Base-by-base conservation (phyloP, 1,284 basidiomycete genomes). In the Trichosporon sp. region DNA sequence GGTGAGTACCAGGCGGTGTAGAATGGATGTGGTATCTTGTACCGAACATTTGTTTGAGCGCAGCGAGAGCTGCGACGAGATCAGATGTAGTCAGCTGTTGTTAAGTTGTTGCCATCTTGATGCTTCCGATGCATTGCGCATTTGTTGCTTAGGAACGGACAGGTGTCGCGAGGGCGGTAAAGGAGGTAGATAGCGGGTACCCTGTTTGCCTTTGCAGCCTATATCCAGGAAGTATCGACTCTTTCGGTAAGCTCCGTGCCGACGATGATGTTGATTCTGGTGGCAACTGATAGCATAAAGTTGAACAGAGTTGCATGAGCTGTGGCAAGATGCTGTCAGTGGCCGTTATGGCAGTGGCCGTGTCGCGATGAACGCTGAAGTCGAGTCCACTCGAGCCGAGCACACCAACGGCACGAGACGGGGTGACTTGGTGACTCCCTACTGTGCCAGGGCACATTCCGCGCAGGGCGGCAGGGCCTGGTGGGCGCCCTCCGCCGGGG, bases 1-100 rank as follows among this genome's bases (percentile, higher is more conserved):
- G 78, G 81, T 81, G 80, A 80, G 73, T 74, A 19, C 38, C 19
- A 31, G 26, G 26, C 26, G 26, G 26, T 26, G 31, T 38, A 3
- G 5, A 26, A 14, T 26, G 31, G 32, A n/a, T 2, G 12, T 11
- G 61, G 6, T 14, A 1, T 21, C 26, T 37, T 26, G 21, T 40
- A 31, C 21, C 21, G 21, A 19, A 19, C 5, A 11, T 3, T 37
- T 63, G 61, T 16, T 32, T 37, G 35, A 6, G 14, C 35, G 14
- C 32, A 37, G 31, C 32, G 31, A 19, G 51, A 11, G 32, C 31
- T 32, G 16, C 32, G 31, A 26, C 26, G 26, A 26, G 26, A 5
- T 35, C 32, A 10, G 7, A 37, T 37, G 16, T 37, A 63, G 37
- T 37, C 16, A 37, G 31, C 59, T 63, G 21, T 19, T 63, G 37